Conservation (phyloP, 192 early-diverging fungal genomes). For the Nowakowskiella sp. region DNA sequence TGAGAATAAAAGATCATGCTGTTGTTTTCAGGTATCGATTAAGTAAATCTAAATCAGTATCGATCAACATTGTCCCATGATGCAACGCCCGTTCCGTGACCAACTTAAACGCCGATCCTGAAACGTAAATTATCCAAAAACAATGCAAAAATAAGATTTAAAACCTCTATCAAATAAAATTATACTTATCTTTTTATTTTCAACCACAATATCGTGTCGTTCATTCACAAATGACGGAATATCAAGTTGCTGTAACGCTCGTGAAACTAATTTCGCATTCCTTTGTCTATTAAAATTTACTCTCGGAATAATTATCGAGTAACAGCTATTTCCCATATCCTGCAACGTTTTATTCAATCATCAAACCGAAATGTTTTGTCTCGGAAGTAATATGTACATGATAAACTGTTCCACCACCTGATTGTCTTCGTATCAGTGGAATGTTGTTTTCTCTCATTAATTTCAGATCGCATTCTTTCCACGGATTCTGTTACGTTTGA, state of each 20-base stretch:
- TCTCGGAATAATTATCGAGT: conserved; percentile 89
- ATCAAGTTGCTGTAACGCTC: conserved; percentile 68
- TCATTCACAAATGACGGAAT: conserved; percentile 76
- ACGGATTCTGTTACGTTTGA: conserved; percentile 65
- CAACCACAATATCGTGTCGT: conserved; percentile 83
- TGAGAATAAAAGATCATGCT: conserved; percentile 1
- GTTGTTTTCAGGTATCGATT: conserved; percentile 37
- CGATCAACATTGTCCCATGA: conserved; percentile 98
- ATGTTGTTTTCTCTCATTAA: conserved; percentile 58
- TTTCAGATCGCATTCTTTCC: conserved; percentile 83
- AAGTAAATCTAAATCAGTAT: conserved; percentile 63
- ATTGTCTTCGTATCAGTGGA: conserved; percentile 78
- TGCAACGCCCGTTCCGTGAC: conserved; percentile 78
- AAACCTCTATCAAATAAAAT: background rate
- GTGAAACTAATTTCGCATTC: conserved; percentile 68
- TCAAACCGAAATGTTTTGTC: background rate
- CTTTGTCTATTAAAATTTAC: conserved; percentile 64
- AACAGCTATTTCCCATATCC: conserved; percentile 94
- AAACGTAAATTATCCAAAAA: conserved; percentile 41
- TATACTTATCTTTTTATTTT: conserved; percentile 59
- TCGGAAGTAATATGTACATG: conserved; percentile 45
- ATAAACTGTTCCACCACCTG: conserved; percentile 91
- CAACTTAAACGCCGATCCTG: conserved; percentile 91
- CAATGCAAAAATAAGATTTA: conserved; percentile 4
- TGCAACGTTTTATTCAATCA: no score